These are phyloP conservation scores for Nasturtium officinale DNA, from an alignment of 345 rosid species.

Conservation along the genomic window DNA sequence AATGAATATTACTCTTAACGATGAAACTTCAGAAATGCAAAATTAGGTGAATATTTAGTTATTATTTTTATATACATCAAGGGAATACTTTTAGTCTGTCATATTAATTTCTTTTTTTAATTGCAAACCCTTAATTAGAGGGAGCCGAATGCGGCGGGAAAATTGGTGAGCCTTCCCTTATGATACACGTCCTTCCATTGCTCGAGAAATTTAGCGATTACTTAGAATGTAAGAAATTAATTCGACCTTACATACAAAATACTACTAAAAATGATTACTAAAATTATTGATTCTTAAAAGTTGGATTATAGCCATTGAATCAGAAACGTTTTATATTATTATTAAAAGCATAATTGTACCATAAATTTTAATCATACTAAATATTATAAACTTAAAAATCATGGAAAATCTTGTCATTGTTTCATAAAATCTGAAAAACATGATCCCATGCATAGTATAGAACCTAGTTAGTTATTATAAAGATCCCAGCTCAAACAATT, in stretches of 20 bases:
- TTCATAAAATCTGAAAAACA: too few relatives aligned
- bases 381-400: too few relatives aligned
- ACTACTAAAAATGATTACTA: too few relatives aligned
- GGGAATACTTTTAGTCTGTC: background rate
- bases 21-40: background rate
- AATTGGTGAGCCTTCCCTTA: constrained; percentile 9
- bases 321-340: too few relatives aligned
- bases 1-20: background rate
- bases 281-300: too few relatives aligned
- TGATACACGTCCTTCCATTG: constrained; percentile 18
- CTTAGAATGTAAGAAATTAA: background rate
- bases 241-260: constrained; percentile 3
- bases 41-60: background rate
- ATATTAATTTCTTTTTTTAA: background rate
- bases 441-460: too few relatives aligned
- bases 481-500: too few relatives aligned
- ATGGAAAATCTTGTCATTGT: too few relatives aligned
- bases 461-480: too few relatives aligned
- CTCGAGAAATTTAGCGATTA: background rate
- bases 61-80: background rate
- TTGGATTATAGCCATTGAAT: too few relatives aligned
- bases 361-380: too few relatives aligned
- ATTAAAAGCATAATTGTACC: too few relatives aligned
- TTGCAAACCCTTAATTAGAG: constrained; percentile 31
- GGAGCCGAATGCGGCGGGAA: constrained; percentile 19